Conservation (phyloP, 805 yeast genomes). For the Candida sanyiensis region DNA sequence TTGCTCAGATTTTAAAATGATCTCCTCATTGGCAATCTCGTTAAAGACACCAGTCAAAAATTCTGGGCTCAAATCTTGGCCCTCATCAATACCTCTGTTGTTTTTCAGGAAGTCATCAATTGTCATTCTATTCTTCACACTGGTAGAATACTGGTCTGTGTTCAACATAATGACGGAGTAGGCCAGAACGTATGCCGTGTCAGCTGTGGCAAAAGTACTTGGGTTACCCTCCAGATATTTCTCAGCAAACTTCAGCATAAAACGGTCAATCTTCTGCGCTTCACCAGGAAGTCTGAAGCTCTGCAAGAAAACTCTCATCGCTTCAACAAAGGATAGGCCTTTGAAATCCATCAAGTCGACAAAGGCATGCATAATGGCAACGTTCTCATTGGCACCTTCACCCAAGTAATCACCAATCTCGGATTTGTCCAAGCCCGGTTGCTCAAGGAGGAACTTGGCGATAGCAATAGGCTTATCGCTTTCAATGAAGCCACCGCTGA, state of each 20-base stretch:
- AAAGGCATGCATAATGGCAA: slow-evolving; percentile 87
- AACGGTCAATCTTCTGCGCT: slow-evolving; percentile 95
- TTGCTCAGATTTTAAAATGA: slow-evolving; percentile 87
- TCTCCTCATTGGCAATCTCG: slow-evolving; percentile 81
- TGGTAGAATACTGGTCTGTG: slow-evolving; percentile 89
- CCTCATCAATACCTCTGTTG: slow-evolving; percentile 90
- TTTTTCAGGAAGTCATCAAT: slow-evolving; percentile 79
- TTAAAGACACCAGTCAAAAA: slow-evolving; percentile 61
- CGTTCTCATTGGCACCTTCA: slow-evolving; percentile 73
- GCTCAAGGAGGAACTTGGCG: slow-evolving; percentile 68
- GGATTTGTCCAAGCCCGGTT: slow-evolving; percentile 76
- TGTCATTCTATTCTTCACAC: slow-evolving; percentile 83
- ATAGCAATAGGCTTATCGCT: slow-evolving; percentile 59
- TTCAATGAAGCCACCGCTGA: slow-evolving; percentile 57
- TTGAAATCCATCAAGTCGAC: slow-evolving; percentile 82
- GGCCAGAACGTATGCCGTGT: slow-evolving; percentile 86
- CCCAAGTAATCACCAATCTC: slow-evolving; percentile 90
- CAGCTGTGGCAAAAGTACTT: slow-evolving; percentile 82
- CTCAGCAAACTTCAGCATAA: slow-evolving; percentile 95
- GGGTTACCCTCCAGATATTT: slow-evolving; percentile 87
- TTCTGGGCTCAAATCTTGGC: slow-evolving; percentile 73
- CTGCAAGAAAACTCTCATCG: slow-evolving; percentile 79
- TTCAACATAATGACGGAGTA: slow-evolving; percentile 90
- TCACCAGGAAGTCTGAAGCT: slow-evolving; percentile 95
- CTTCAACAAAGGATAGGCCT: slow-evolving; percentile 67